A percentile compares a stretch with the other conserved stretches of the same genome.
phyloP scores from a whole-genome alignment of 768 basidiomycete species.

The Suillus ampliporus region DNA sequence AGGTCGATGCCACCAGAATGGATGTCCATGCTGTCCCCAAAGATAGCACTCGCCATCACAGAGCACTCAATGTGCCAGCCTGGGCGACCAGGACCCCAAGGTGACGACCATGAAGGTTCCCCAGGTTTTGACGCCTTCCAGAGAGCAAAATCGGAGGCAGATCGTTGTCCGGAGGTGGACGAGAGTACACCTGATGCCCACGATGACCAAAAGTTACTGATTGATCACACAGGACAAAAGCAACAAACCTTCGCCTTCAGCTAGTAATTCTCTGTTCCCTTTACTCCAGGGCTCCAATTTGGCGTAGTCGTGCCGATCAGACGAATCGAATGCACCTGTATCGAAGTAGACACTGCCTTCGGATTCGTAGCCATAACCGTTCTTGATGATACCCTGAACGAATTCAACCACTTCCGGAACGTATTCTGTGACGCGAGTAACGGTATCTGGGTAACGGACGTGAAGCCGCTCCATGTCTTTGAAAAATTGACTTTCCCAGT shows the following conservation, averaged over 20 bases:
- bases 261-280: conserved; percentile 87
- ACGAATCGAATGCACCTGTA: conserved; percentile 78
- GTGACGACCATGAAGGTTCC: conserved; percentile 95
- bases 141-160: conserved; percentile 92
- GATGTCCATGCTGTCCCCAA: conserved; percentile 94
- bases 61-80: conserved; percentile 99
- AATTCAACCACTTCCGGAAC: conserved; percentile 94
- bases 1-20: conserved; percentile 97
- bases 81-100: conserved; percentile 94
- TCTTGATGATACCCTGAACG: conserved; percentile 82
- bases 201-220: conserved; percentile 1
- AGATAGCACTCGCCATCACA: conserved; percentile 93
- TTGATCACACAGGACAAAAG: conserved; percentile 1
- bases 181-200: conserved; percentile 59
- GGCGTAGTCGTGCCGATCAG: conserved; percentile 83
- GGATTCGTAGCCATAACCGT: conserved; percentile 78
- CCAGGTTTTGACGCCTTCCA: conserved; percentile 98
- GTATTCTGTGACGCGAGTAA: conserved; percentile 97
- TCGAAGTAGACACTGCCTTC: conserved; percentile 93
- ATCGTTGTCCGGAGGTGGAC: conserved; percentile 65
- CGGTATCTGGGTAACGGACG: conserved; percentile 85
- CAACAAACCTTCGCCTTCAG: conserved; percentile 85
- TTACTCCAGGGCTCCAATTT: conserved; percentile 97
- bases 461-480: conserved; percentile 89
- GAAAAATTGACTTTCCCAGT: conserved; percentile 93